phyloP scores from a whole-genome alignment of 2,329 filamentous ascomycete species.

The Sporothrix mexicana region DNA sequence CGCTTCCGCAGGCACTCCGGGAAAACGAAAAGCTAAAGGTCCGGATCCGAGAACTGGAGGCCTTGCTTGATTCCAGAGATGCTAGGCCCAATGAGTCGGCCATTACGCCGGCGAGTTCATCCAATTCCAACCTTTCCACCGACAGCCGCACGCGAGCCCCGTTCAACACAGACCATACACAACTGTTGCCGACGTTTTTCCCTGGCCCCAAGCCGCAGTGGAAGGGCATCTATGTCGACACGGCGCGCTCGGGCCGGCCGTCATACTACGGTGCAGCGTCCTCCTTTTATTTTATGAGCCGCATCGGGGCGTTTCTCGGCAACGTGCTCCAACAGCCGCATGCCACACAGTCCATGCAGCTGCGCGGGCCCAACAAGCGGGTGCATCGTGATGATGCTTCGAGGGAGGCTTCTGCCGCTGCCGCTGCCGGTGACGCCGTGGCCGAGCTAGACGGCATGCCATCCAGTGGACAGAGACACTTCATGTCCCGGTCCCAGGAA shows the following conservation, averaged over 20 bases:
- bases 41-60: slow-evolving; percentile 21
- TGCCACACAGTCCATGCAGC: slow-evolving; percentile 36
- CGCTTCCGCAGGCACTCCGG: slow-evolving; percentile 28
- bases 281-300: slow-evolving; percentile 52
- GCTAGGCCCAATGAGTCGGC: too few relatives aligned
- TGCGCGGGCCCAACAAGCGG: slow-evolving; percentile 14
- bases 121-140: neutral
- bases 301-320: slow-evolving; percentile 49
- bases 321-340: slow-evolving; percentile 43
- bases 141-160: neutral
- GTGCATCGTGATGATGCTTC: neutral
- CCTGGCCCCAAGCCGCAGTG: slow-evolving; percentile 41
- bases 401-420: too few relatives aligned
- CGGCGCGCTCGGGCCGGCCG: slow-evolving; percentile 45
- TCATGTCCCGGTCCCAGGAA: slow-evolving; percentile 44
- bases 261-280: slow-evolving; percentile 55
- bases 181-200: too few relatives aligned
- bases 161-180: neutral
- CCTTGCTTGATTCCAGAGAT: neutral
- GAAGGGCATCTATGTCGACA: slow-evolving; percentile 47
- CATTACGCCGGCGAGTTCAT: neutral
- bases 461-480: neutral
- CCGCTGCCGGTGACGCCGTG: too few relatives aligned
- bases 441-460: neutral
- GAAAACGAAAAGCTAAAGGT: slow-evolving; percentile 9